Percentiles rank a stretch among this genome's conserved stretches.
Conservation (phyloP, 345 rosid species). For the Brassica napus region DNA sequence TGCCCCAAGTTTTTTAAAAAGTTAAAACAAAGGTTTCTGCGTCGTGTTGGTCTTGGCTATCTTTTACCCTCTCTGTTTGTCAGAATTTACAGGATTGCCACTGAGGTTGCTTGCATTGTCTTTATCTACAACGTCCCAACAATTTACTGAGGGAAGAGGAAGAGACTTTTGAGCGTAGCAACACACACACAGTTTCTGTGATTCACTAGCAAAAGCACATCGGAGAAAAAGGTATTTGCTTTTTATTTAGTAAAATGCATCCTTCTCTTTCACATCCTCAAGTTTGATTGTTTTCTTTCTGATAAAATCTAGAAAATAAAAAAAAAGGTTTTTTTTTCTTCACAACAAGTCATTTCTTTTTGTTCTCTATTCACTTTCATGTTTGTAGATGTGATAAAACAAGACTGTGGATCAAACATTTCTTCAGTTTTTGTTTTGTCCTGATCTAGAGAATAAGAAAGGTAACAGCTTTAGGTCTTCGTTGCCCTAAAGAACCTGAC, state of each 20-base stretch:
- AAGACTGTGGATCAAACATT: not conserved
- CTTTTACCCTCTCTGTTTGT: slow-evolving; percentile 4
- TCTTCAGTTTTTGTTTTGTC: not conserved
- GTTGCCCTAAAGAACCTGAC: slow-evolving; percentile 11
- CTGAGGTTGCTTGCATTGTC: not conserved
- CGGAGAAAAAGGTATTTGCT: not conserved
- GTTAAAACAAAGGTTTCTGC: not conserved
- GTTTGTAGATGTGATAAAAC: not conserved
- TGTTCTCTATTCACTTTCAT: not conserved
- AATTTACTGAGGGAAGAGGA: not conserved
- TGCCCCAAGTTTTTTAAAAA: not conserved
- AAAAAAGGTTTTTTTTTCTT: not conserved
- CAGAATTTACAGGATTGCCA: not conserved
- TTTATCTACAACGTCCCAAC: not conserved
- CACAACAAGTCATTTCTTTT: not conserved
- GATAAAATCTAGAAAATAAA: not conserved
- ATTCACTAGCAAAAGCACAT: not conserved
- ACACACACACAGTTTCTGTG: not conserved
- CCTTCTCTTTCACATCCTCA: not conserved
- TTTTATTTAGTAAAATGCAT: not conserved
- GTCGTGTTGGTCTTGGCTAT: not conserved
- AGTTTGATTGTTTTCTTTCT: not conserved
- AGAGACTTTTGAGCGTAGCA: not conserved
- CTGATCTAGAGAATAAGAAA: not conserved
- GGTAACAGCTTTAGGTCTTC: not conserved